Evolutionary conservation across 2,329 filamentous ascomycete species (phyloP).

Genomic region (Verticillium zaregamsianum): DNA sequence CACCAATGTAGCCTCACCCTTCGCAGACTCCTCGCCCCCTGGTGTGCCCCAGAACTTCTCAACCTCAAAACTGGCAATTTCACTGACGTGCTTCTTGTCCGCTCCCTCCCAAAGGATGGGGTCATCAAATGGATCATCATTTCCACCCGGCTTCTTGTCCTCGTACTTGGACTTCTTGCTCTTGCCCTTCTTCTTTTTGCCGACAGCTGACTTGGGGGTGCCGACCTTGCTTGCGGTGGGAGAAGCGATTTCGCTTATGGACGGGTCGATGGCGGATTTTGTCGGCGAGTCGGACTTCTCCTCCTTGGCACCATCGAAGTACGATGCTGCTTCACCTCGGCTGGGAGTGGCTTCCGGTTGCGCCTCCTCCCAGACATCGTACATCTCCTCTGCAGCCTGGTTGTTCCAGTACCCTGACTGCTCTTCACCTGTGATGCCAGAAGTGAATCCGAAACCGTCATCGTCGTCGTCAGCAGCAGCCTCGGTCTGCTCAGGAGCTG

Average conservation of each 20-base stretch:
- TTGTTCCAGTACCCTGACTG: neutral
- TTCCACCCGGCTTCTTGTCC: constrained; percentile 26
- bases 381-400: neutral
- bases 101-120: constrained; percentile 38
- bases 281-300: neutral
- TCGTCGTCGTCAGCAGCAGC: neutral
- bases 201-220: constrained; percentile 19
- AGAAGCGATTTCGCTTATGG: neutral
- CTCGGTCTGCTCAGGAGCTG: neutral
- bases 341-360: neutral
- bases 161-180: constrained; percentile 26
- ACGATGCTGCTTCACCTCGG: constrained; percentile 13
- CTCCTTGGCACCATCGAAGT: constrained; percentile 11
- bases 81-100: constrained; percentile 27
- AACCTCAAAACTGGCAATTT: constrained; percentile 16
- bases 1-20: neutral
- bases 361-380: neutral
- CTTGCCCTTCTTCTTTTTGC: constrained; percentile 30
- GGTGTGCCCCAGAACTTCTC: constrained; percentile 27
- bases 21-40: neutral
- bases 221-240: neutral
- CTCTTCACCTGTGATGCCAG: neutral
- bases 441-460: neutral
- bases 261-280: neutral
- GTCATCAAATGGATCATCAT: constrained; percentile 42